Evolutionary conservation across 441 rosid genomes (phyloP).

Genomic region (Pelargonium cotyledonis): DNA sequence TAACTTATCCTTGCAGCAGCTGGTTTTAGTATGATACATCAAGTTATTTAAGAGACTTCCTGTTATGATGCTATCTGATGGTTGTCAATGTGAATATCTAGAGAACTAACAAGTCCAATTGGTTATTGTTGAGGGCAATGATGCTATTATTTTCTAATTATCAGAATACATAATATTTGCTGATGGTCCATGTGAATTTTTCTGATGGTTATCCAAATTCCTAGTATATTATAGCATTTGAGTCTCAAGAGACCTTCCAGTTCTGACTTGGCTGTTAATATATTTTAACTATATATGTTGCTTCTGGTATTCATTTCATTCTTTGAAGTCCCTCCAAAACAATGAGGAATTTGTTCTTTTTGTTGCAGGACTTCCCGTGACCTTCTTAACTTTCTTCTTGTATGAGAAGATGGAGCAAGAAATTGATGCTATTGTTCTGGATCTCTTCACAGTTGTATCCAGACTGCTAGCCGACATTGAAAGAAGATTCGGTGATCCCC

Average conservation of each 20-base stretch:
- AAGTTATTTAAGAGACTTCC: neutral
- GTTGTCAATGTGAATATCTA: neutral
- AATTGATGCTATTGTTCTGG: conserved; percentile 45
- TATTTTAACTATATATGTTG: neutral
- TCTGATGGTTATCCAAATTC: neutral
- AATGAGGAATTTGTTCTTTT: conserved; percentile 1
- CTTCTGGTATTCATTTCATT: conserved; percentile 1
- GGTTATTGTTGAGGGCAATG: neutral
- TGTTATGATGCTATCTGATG: conserved; percentile 1
- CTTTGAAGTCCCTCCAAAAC: neutral
- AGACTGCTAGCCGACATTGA: conserved; percentile 38
- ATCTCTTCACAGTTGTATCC: conserved; percentile 38
- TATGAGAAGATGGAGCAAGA: conserved; percentile 72
- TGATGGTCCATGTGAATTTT: neutral
- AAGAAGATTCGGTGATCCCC: conserved; percentile 28
- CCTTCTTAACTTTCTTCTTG: conserved; percentile 46
- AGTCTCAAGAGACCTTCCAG: neutral
- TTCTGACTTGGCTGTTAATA: conserved; percentile 3
- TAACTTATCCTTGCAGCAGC: neutral
- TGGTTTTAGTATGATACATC: neutral
- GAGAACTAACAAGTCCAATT: neutral
- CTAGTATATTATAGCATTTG: neutral
- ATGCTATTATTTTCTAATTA: neutral
- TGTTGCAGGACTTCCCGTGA: conserved; percentile 59
- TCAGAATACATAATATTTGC: neutral